Evolutionary conservation across 2,329 filamentous ascomycete genomes (phyloP), one percentile per base, ranked within the genome.

Genomic region (Cladophialophora exuberans): DNA sequence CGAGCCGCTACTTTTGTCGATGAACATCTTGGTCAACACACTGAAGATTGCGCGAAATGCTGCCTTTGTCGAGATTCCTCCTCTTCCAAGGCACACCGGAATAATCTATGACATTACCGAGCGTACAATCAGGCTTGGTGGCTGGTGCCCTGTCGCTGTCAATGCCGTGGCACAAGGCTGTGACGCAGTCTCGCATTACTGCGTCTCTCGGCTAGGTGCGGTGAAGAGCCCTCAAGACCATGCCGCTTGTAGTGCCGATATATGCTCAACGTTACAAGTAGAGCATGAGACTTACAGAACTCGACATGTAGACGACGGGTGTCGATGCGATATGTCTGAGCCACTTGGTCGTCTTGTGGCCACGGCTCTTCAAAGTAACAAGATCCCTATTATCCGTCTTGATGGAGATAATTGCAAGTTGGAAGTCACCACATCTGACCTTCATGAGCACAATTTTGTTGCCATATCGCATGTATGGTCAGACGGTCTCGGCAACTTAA

Each of bases 401-500:
- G 23, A 26, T 23, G 23, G 23, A 11, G 11, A n/a, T 3, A 26
- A 22, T n/a, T 15, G 23, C 39, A 7, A 4, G 4, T 15, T 43
- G 4, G 22, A 43, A n/a, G 9, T 43, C n/a, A 23, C 11, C 10
- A n/a, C 5, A 26, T 18, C n/a, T 11, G 22, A 17, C 2, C 26
- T 11, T 22, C 20, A 13, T 2, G 20, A 18, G 22, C 20, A 25
- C n/a, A 9, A 43, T 43, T 43, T 43, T 26, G 23, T 23, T 13
- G 39, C 39, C 15, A 43, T 43, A 11, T 43, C 39, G 15, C 39
- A 43, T 10, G 39, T 43, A 23, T 43, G 39, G 39, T 11, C 18
- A n/a, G 39, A 43, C 23, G 39, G 39, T n/a, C 22, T 43, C 10
- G 39, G 39, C 11, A 43, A 43, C 26, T n/a, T 43, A 15, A 18